phyloP scores from a whole-genome alignment of 371 early-diverging fungal species.

The Aphelidium insulamus region DNA sequence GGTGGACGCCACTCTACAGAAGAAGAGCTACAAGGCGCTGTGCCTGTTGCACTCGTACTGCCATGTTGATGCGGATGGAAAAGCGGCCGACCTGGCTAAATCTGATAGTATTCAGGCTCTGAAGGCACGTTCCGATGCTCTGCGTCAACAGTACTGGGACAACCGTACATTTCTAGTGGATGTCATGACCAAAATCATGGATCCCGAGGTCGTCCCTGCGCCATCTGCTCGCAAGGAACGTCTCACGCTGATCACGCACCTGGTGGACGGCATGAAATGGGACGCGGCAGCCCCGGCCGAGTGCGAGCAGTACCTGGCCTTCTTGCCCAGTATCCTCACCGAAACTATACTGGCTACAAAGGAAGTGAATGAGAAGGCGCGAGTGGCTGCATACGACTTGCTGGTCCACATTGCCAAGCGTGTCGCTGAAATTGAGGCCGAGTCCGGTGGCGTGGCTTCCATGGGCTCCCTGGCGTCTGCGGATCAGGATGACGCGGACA shows the following conservation, averaged over 20 bases:
- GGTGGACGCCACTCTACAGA: slow-evolving; percentile 56
- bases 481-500: slow-evolving; percentile 1
- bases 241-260: slow-evolving; percentile 9
- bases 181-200: too few species aligned
- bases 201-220: too few species aligned
- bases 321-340: slow-evolving; percentile 60
- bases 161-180: too few species aligned
- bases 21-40: slow-evolving; percentile 80
- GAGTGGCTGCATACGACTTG: slow-evolving; percentile 56
- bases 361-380: slow-evolving; percentile 74
- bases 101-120: slow-evolving; percentile 3
- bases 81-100: background rate
- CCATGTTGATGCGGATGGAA: background rate
- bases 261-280: slow-evolving; percentile 18
- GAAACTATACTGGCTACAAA: slow-evolving; percentile 82
- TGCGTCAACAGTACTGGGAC: slow-evolving; percentile 5
- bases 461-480: background rate
- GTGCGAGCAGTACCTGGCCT: slow-evolving; percentile 28
- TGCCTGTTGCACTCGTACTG: slow-evolving; percentile 23
- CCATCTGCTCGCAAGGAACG: too few species aligned
- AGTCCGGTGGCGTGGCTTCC: background rate
- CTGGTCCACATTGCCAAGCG: slow-evolving; percentile 65
- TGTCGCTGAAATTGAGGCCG: slow-evolving; percentile 38
- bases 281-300: slow-evolving; percentile 38
- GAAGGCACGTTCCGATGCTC: slow-evolving; percentile 7